Conservation (phyloP, 2,329 filamentous ascomycete genomes). For the Microdochium paspali region DNA sequence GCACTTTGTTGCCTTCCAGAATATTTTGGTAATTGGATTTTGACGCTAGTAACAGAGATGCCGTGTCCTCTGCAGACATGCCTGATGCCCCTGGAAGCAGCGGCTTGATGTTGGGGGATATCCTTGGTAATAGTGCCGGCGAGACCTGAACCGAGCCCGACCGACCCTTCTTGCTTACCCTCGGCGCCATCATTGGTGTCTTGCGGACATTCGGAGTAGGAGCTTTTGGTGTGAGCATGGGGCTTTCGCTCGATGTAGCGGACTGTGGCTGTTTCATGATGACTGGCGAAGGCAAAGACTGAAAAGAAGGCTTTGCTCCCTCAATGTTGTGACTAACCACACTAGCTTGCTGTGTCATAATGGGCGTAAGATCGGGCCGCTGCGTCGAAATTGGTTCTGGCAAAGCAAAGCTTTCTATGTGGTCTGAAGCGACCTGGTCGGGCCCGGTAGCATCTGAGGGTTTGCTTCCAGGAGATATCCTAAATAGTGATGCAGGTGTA, state of each 20-base stretch:
- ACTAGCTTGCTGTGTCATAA: slow-evolving; percentile 37
- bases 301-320: slow-evolving; percentile 38
- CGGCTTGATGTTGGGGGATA: slow-evolving; percentile 92
- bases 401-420: slow-evolving; percentile 52
- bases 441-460: slow-evolving; percentile 29
- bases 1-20: slow-evolving; percentile 82
- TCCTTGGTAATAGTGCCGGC: slow-evolving; percentile 77
- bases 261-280: slow-evolving; percentile 29
- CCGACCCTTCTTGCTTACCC: slow-evolving; percentile 57
- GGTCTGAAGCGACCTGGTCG: slow-evolving; percentile 35
- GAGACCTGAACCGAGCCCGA: slow-evolving; percentile 73
- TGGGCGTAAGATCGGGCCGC: slow-evolving; percentile 34
- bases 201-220: slow-evolving; percentile 34
- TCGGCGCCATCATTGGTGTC: slow-evolving; percentile 46
- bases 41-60: slow-evolving; percentile 71
- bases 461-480: slow-evolving; percentile 48
- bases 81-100: slow-evolving; percentile 56
- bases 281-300: slow-evolving; percentile 37
- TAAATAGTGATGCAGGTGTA: slow-evolving; percentile 84
- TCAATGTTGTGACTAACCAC: slow-evolving; percentile 27
- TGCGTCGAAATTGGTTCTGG: slow-evolving; percentile 58
- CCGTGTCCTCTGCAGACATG: slow-evolving; percentile 46
- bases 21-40: slow-evolving; percentile 99
- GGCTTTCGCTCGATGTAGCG: slow-evolving; percentile 55
- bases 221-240: slow-evolving; percentile 50